These are phyloP conservation scores for Avena insularis DNA, from an alignment of 176 grass and related monocot species.

Conservation along the genomic window DNA sequence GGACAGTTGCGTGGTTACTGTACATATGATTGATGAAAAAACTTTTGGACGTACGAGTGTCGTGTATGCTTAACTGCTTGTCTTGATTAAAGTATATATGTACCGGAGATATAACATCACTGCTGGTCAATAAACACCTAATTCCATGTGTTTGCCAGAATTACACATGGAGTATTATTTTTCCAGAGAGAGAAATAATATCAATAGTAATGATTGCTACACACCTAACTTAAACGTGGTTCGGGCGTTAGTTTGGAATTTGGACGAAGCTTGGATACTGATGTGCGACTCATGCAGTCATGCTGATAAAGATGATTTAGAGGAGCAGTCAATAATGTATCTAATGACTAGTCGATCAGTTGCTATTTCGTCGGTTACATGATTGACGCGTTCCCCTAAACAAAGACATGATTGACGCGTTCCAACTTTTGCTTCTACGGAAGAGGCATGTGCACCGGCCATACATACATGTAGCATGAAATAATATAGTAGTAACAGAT, in stretches of 20 bases:
- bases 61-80: neutral
- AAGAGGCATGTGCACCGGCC: constrained; percentile 11
- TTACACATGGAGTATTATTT: neutral
- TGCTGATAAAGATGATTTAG: neutral
- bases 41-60: constrained; percentile 28
- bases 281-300: constrained; percentile 19
- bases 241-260: neutral
- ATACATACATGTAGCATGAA: constrained; percentile 52
- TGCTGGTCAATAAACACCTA: neutral
- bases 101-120: neutral
- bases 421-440: constrained; percentile 25
- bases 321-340: constrained; percentile 29
- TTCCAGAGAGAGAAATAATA: neutral
- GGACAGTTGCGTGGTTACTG: neutral
- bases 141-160: constrained; percentile 30
- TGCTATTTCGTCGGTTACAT: constrained; percentile 30
- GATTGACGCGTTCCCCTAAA: constrained; percentile 24
- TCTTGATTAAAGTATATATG: neutral
- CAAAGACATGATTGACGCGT: constrained; percentile 23
- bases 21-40: constrained; percentile 43
- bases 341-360: constrained; percentile 3
- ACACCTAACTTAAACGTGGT: neutral
- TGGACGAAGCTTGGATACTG: neutral
- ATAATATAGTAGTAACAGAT: constrained; percentile 32
- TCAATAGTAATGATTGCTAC: neutral